These are phyloP conservation scores for Gonapodya prolifera DNA, from an alignment of 192 early-diverging fungal species.

Conservation along the genomic window DNA sequence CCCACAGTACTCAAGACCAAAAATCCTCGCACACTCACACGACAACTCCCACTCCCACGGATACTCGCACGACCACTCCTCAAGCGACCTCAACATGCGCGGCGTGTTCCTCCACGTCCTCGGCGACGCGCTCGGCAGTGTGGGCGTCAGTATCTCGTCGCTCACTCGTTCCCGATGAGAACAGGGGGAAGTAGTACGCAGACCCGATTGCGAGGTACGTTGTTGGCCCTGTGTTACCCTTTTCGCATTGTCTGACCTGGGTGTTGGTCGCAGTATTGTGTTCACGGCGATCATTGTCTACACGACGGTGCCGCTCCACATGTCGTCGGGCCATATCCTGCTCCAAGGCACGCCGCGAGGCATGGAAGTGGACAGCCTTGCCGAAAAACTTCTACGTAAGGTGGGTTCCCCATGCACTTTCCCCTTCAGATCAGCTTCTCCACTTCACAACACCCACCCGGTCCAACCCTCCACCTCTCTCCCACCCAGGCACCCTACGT, in stretches of 20 bases:
- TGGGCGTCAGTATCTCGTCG: slow-evolving; percentile 73
- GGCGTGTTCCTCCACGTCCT: slow-evolving; percentile 81
- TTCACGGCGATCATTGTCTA: slow-evolving; percentile 50
- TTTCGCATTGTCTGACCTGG: too few species aligned
- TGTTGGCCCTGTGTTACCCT: too few species aligned
- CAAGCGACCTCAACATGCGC: slow-evolving; percentile 50
- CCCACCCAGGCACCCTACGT: slow-evolving; percentile 60
- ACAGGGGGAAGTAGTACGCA: slow-evolving; percentile 71
- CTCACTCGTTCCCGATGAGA: slow-evolving; percentile 45
- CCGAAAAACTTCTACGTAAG: slow-evolving; percentile 26
- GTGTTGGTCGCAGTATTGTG: slow-evolving; percentile 46
- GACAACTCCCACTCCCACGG: slow-evolving; percentile 10
- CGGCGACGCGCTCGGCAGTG: slow-evolving; percentile 75
- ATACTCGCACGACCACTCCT: slow-evolving; percentile 20
- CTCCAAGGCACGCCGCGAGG: slow-evolving; percentile 65
- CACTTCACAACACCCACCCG: too few species aligned
- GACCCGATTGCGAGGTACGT: slow-evolving; percentile 81
- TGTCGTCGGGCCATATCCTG: slow-evolving; percentile 60
- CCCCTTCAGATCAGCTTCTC: too few species aligned
- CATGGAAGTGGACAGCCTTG: slow-evolving; percentile 51
- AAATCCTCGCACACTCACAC: background rate
- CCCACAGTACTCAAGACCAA: too few species aligned
- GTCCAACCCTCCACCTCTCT: slow-evolving; percentile 74
- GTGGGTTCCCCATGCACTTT: slow-evolving; percentile 31
- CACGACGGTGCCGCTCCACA: slow-evolving; percentile 47